Percentiles rank a stretch among this genome's conserved stretches.
Evolutionary conservation across 176 grass and related monocot species (phyloP).

Genomic region (Echinochloa phyllopogon): DNA sequence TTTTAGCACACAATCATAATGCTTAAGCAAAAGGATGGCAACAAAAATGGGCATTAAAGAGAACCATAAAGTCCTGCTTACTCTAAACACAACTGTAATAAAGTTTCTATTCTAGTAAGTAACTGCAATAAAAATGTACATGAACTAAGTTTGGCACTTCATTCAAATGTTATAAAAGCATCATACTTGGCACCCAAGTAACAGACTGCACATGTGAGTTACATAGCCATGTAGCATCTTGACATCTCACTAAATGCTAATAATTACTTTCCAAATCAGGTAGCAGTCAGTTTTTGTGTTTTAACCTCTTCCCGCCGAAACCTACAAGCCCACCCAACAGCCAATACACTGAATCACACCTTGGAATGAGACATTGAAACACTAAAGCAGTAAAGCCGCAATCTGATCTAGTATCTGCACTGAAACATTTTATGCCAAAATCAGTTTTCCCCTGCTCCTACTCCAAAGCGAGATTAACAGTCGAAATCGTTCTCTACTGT

Average conservation of each 20-base stretch:
- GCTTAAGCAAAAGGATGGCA: neutral
- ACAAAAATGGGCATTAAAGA: constrained; percentile 5
- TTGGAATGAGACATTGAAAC: neutral
- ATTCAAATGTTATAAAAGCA: constrained; percentile 14
- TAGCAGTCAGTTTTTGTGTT: neutral
- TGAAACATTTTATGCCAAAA: neutral
- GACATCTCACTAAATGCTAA: neutral
- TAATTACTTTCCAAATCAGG: constrained; percentile 33
- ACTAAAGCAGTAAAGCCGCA: neutral
- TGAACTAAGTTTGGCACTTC: constrained; percentile 24
- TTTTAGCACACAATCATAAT: neutral
- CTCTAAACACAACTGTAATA: neutral
- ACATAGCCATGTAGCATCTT: neutral
- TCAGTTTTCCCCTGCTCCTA: neutral
- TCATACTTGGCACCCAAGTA: constrained; percentile 23
- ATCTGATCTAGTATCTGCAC: neutral
- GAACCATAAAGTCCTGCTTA: constrained; percentile 3
- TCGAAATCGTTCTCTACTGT: neutral
- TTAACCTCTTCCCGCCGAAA: constrained; percentile 32
- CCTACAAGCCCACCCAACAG: neutral
- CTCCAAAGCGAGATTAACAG: constrained; percentile 10
- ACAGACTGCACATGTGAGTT: constrained; percentile 20
- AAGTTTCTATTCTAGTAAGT: neutral
- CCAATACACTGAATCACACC: neutral
- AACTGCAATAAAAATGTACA: neutral